phyloP scores from a whole-genome alignment of 1,139 yeast species.

The Scheffersomyces segobiensis region DNA sequence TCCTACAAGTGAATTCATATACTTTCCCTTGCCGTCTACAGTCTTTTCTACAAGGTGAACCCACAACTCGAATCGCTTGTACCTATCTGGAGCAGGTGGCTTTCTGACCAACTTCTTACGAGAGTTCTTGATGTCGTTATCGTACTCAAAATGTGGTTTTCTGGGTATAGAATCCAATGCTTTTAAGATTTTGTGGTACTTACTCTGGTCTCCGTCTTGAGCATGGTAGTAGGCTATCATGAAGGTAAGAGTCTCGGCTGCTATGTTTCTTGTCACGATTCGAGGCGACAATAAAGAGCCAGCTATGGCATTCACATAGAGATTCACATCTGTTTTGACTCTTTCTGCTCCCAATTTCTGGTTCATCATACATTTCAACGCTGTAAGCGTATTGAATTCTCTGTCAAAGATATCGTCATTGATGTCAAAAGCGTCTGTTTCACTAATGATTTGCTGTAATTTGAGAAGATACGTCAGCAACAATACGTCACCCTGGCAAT shows the following conservation, averaged over 20 bases:
- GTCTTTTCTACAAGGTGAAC: constrained; percentile 69
- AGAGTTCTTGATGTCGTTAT: constrained; percentile 1
- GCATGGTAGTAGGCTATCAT: constrained; percentile 45
- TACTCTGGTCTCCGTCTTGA: constrained; percentile 35
- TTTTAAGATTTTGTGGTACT: constrained; percentile 61
- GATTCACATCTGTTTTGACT: constrained; percentile 41
- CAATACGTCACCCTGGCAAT: constrained; percentile 87
- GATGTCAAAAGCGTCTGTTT: constrained; percentile 36
- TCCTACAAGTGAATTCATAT: constrained; percentile 85
- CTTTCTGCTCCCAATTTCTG: constrained; percentile 46
- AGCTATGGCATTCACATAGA: constrained; percentile 43
- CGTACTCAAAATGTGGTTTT: constrained; percentile 57
- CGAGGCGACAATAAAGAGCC: constrained; percentile 57
- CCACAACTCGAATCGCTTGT: constrained; percentile 84
- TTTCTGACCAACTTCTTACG: constrained; percentile 38
- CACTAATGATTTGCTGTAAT: constrained; percentile 39
- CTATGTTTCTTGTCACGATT: constrained; percentile 72
- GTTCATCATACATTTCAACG: constrained; percentile 51
- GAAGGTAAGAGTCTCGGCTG: constrained; percentile 70
- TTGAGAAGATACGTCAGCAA: constrained; percentile 47
- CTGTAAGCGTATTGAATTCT: constrained; percentile 49
- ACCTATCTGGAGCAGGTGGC: constrained; percentile 39
- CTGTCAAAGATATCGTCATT: constrained; percentile 47
- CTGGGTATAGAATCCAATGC: constrained; percentile 65
- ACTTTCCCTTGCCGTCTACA: constrained; percentile 81